Evolutionary conservation across 1,284 basidiomycete species (phyloP).

Genomic region (Polyporus tsugae): DNA sequence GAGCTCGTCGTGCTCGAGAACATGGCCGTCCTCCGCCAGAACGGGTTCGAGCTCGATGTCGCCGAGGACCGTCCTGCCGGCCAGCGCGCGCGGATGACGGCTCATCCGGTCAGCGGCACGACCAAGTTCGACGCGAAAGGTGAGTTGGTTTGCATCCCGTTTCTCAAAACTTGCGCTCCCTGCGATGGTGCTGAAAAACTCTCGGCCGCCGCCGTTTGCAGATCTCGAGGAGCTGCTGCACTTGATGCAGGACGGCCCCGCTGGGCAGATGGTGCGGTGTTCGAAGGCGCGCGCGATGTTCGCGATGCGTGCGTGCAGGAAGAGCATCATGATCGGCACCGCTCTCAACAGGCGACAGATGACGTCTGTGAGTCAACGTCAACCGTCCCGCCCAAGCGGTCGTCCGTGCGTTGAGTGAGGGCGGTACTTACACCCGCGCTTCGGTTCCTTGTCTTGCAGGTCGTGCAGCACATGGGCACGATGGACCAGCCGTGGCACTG

Average conservation of each 20-base stretch:
- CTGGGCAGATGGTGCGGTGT: conserved; percentile 86
- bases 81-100: conserved; percentile 72
- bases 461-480: conserved; percentile 92
- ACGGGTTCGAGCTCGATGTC: conserved; percentile 85
- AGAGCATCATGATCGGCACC: conserved; percentile 96
- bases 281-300: conserved; percentile 97
- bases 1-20: conserved; percentile 92
- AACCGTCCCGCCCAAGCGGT: neutral
- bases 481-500: conserved; percentile 99
- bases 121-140: conserved; percentile 83
- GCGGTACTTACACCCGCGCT: neutral
- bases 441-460: conserved; percentile 51
- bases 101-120: conserved; percentile 92
- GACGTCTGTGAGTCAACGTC: conserved; percentile 65
- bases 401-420: neutral
- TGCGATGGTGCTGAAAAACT: neutral
- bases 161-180: too few relatives aligned
- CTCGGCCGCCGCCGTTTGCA: conserved; percentile 41
- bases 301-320: conserved; percentile 94
- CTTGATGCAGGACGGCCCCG: conserved; percentile 79
- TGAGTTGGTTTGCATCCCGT: conserved; percentile 31
- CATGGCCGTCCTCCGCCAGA: conserved; percentile 79
- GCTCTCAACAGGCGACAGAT: conserved; percentile 83
- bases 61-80: conserved; percentile 62
- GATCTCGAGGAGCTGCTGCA: conserved; percentile 97